These are phyloP conservation scores for Metschnikowia lochheadii DNA, from an alignment of 805 yeast genomes.

Conservation along the genomic window DNA sequence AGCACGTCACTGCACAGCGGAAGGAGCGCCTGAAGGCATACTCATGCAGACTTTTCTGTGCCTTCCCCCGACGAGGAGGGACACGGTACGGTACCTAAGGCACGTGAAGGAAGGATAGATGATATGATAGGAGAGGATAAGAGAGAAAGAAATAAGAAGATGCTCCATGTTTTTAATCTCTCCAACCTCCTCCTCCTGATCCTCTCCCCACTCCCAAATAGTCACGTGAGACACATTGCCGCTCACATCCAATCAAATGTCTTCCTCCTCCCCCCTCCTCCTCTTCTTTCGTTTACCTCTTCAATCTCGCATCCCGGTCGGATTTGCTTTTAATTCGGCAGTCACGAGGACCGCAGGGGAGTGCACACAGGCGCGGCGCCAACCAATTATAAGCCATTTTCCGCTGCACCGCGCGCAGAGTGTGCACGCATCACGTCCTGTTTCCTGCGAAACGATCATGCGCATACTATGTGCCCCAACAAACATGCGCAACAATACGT, in stretches of 20 bases:
- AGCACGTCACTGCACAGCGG: constrained; percentile 6
- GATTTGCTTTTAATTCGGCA: neutral
- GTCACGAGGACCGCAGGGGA: neutral
- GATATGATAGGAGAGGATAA: too few relatives aligned
- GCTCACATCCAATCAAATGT: too few relatives aligned
- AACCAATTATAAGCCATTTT: neutral
- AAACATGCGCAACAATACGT: constrained; percentile 13
- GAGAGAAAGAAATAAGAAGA: neutral
- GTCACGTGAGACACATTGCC: too few relatives aligned
- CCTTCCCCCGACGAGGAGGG: too few relatives aligned
- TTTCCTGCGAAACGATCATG: constrained; percentile 13
- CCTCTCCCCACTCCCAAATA: too few relatives aligned
- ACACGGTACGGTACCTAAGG: too few relatives aligned
- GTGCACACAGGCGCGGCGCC: neutral
- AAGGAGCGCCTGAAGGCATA: constrained; percentile 3
- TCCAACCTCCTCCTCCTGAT: too few relatives aligned
- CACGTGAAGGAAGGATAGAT: neutral
- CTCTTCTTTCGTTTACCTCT: neutral
- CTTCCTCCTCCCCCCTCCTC: neutral
- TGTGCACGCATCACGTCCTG: constrained; percentile 7
- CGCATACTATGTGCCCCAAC: constrained; percentile 16
- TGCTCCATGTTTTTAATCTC: too few relatives aligned
- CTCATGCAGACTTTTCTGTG: neutral
- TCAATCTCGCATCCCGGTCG: too few relatives aligned
- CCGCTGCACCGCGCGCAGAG: constrained; percentile 1